Conservation (phyloP, 2,329 filamentous ascomycete genomes). For the Penicillium decumbens region DNA sequence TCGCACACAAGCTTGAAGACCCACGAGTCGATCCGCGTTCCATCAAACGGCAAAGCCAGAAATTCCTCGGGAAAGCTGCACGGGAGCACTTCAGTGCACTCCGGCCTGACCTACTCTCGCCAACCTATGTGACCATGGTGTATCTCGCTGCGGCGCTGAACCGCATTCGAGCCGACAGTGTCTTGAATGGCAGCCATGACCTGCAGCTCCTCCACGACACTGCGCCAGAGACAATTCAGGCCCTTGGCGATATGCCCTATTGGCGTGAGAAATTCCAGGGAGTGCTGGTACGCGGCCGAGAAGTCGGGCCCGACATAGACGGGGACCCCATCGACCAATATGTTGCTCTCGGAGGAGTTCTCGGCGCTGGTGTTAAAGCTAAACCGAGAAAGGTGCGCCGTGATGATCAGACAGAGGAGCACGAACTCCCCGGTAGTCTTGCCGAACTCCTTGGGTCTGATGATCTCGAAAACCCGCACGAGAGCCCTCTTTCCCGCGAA, state of each 20-base stretch:
- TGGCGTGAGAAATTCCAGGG: conserved; percentile 41
- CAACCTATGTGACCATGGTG: conserved; percentile 44
- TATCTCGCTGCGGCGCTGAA: conserved; percentile 41
- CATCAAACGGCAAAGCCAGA: conserved; percentile 8
- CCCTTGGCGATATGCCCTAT: conserved; percentile 38
- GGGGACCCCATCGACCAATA: background rate
- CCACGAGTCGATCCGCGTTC: conserved; percentile 9
- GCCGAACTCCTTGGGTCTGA: background rate
- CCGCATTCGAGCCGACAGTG: conserved; percentile 34
- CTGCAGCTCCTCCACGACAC: conserved; percentile 25
- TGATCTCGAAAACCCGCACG: background rate
- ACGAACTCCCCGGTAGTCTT: background rate
- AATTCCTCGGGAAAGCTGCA: conserved; percentile 31
- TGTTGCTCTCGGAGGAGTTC: background rate
- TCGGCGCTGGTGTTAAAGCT: background rate
- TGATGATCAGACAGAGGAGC: background rate
- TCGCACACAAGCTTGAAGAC: conserved; percentile 33
- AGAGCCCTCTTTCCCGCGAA: conserved; percentile 5
- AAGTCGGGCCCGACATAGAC: background rate
- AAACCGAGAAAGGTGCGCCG: background rate
- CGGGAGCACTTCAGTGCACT: conserved; percentile 35
- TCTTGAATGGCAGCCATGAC: conserved; percentile 30
- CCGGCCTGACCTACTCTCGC: conserved; percentile 40
- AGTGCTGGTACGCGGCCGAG: conserved; percentile 32
- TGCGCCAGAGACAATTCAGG: conserved; percentile 37